phyloP scores from a whole-genome alignment of 2,329 filamentous ascomycete genomes.

The Fusarium brachygibbosum region DNA sequence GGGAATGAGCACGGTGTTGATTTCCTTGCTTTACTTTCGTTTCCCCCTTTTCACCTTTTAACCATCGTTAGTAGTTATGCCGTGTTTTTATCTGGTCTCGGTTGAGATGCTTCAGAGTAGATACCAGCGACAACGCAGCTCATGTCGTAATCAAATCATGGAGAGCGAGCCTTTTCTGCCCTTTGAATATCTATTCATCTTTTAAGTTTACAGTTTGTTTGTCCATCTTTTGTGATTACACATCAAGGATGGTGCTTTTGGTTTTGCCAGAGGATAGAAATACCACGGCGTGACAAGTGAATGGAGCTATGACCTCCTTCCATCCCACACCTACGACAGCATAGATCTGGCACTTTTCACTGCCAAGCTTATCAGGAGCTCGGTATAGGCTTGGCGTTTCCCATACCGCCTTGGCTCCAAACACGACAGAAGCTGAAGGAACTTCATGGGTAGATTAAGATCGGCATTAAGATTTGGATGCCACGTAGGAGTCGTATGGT shows the following conservation, averaged over 20 bases:
- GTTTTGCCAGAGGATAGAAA: neutral
- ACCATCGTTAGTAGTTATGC: slow-evolving; percentile 7
- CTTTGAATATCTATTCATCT: neutral
- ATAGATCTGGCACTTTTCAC: neutral
- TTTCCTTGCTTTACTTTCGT: slow-evolving; percentile 9
- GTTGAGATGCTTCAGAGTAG: slow-evolving; percentile 26
- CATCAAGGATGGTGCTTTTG: neutral
- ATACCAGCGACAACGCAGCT: slow-evolving; percentile 29
- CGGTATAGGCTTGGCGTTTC: slow-evolving; percentile 15
- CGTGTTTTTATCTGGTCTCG: too few species aligned
- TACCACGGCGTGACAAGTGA: neutral
- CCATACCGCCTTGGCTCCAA: neutral
- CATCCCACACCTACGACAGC: neutral
- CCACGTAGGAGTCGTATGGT: too few species aligned
- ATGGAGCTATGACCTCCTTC: neutral
- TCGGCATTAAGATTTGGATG: slow-evolving; percentile 11
- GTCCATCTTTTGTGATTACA: neutral
- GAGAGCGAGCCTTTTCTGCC: neutral
- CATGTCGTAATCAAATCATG: slow-evolving; percentile 18
- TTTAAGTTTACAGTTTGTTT: neutral
- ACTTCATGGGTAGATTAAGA: slow-evolving; percentile 18
- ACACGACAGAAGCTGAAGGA: neutral
- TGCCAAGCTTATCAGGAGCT: slow-evolving; percentile 19
- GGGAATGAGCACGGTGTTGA: slow-evolving; percentile 13
- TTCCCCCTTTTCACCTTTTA: neutral